Conservation (phyloP, 148 eudicot genomes). For the Diospyros lotus region DNA sequence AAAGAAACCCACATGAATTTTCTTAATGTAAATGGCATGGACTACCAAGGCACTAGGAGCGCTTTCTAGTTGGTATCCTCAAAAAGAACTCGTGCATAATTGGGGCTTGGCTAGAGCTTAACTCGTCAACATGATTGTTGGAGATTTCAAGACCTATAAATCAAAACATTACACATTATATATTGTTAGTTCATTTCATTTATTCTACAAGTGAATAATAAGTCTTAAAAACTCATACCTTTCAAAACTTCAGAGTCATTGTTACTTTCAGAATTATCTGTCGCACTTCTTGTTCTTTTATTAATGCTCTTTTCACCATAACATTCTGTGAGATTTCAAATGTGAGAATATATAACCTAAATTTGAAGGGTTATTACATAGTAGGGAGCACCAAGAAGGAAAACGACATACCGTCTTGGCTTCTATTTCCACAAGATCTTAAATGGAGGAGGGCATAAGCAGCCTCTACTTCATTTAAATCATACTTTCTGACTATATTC, state of each 20-base stretch:
- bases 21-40: too few relatives aligned
- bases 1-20: too few relatives aligned
- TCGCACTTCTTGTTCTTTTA: slow-evolving; percentile 22
- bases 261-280: slow-evolving; percentile 20
- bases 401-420: not conserved
- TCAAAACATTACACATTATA: too few relatives aligned
- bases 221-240: slow-evolving; percentile 26
- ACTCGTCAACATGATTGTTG: too few relatives aligned
- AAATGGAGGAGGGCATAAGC: slow-evolving; percentile 9
- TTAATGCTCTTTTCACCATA: slow-evolving; percentile 22
- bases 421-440: too few relatives aligned
- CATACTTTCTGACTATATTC: slow-evolving; percentile 43
- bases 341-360: not conserved
- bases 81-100: too few relatives aligned
- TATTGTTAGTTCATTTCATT: too few relatives aligned
- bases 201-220: not conserved
- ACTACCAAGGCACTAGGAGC: too few relatives aligned
- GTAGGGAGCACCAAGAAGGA: slow-evolving; percentile 27
- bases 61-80: too few relatives aligned
- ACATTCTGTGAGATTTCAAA: slow-evolving; percentile 8
- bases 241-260: slow-evolving; percentile 23
- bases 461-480: slow-evolving; percentile 38
- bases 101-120: too few relatives aligned
- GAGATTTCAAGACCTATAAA: too few relatives aligned
- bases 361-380: not conserved